Evolutionary conservation across 164 flowering plant genomes (phyloP).

Genomic region (Aristolochia fimbriata): DNA sequence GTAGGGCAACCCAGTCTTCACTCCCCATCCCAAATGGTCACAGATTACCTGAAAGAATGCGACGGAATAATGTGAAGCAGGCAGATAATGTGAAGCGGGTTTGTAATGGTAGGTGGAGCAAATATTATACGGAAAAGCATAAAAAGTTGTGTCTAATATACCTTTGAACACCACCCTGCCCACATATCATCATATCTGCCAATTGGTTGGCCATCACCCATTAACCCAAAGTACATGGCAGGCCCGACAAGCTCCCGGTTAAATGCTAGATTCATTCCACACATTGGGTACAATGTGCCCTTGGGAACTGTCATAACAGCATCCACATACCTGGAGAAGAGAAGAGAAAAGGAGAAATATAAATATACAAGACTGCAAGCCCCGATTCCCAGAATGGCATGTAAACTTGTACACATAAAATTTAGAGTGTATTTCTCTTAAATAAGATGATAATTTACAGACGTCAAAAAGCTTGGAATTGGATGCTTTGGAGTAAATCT

Average conservation of each 20-base stretch:
- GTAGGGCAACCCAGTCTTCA: slow-evolving; percentile 41
- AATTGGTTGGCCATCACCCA: slow-evolving; percentile 39
- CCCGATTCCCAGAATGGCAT: too few species aligned
- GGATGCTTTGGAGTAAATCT: too few species aligned
- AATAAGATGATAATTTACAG: too few species aligned
- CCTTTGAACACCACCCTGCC: slow-evolving; percentile 36
- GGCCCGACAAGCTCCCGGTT: slow-evolving; percentile 40
- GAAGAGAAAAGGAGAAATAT: neutral
- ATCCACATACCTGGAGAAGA: slow-evolving; percentile 32
- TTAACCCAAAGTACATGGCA: slow-evolving; percentile 41
- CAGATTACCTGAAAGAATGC: slow-evolving; percentile 29
- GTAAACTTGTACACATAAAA: too few species aligned
- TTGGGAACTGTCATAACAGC: slow-evolving; percentile 41
- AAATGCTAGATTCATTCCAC: slow-evolving; percentile 43
- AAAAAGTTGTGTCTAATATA: neutral
- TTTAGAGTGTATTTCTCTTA: too few species aligned
- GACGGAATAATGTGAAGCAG: too few species aligned
- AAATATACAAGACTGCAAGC: too few species aligned
- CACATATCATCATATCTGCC: slow-evolving; percentile 34
- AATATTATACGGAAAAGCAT: neutral
- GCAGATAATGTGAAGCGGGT: neutral
- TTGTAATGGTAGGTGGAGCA: too few species aligned
- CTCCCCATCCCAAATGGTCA: slow-evolving; percentile 43
- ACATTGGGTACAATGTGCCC: slow-evolving; percentile 40
- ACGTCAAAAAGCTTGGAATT: too few species aligned